These are phyloP conservation scores for Kuraishia hungarica DNA, from an alignment of 805 yeast genomes.

Conservation along the genomic window DNA sequence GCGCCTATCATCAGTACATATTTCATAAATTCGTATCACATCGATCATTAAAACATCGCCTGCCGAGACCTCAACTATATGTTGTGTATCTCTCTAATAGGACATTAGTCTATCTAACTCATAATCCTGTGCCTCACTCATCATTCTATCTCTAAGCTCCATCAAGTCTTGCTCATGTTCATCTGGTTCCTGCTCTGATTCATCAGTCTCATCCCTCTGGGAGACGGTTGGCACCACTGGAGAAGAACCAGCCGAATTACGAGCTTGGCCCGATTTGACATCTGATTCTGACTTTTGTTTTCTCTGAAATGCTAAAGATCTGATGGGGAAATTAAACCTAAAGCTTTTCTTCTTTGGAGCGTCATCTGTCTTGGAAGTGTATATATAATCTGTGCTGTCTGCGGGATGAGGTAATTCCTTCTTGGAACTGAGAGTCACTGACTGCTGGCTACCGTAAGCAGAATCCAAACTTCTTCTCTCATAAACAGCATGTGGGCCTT, in stretches of 20 bases:
- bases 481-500: background rate
- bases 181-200: conserved; percentile 3
- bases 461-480: background rate
- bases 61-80: background rate
- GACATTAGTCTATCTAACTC: background rate
- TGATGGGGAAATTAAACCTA: background rate
- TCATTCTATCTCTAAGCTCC: conserved; percentile 2
- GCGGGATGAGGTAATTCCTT: background rate
- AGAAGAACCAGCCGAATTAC: background rate
- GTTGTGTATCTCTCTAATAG: background rate
- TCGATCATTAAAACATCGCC: background rate
- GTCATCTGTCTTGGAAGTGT: background rate
- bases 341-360: background rate
- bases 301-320: background rate
- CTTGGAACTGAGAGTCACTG: background rate
- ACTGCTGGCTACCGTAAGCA: background rate
- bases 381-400: background rate
- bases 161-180: conserved; percentile 3
- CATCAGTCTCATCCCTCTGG: background rate
- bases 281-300: background rate
- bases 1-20: background rate
- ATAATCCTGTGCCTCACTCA: conserved; percentile 1
- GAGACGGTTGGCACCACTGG: background rate
- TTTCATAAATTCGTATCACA: background rate
- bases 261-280: background rate